These are phyloP conservation scores for Narthecium ossifragum DNA, from an alignment of 106 monocot genomes.

Conservation along the genomic window DNA sequence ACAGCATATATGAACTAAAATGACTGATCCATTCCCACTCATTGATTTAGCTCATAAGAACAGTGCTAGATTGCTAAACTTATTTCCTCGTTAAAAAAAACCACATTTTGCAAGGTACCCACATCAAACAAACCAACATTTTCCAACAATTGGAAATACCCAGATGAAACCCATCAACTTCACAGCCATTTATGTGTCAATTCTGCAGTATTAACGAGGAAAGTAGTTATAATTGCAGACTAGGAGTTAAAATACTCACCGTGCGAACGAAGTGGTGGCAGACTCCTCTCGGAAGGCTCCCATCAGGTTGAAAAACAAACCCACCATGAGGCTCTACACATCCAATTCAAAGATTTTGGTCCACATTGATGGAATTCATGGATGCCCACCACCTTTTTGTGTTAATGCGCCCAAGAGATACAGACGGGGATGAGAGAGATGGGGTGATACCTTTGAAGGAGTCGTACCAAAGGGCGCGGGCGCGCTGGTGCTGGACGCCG, in stretches of 20 bases:
- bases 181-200: too few relatives aligned
- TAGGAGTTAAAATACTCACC: slow-evolving; percentile 18
- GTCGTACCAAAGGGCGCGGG: slow-evolving; percentile 68
- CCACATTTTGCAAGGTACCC: not conserved
- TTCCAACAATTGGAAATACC: not conserved
- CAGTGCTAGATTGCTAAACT: too few relatives aligned
- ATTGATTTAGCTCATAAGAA: too few relatives aligned
- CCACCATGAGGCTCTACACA: slow-evolving; percentile 18
- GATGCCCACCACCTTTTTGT: slow-evolving; percentile 1
- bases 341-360: not conserved
- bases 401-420: not conserved
- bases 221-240: too few relatives aligned
- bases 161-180: too few relatives aligned
- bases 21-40: too few relatives aligned
- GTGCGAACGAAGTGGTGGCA: slow-evolving; percentile 80
- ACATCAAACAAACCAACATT: not conserved
- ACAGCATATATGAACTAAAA: too few relatives aligned
- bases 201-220: too few relatives aligned
- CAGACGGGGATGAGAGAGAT: not conserved
- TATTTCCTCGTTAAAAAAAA: too few relatives aligned
- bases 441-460: slow-evolving; percentile 32
- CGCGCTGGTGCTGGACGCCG: slow-evolving; percentile 65
- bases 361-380: not conserved
- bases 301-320: slow-evolving; percentile 15
- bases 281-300: slow-evolving; percentile 30